phyloP scores from a whole-genome alignment of 768 basidiomycete species.

The Mycena haematopus region DNA sequence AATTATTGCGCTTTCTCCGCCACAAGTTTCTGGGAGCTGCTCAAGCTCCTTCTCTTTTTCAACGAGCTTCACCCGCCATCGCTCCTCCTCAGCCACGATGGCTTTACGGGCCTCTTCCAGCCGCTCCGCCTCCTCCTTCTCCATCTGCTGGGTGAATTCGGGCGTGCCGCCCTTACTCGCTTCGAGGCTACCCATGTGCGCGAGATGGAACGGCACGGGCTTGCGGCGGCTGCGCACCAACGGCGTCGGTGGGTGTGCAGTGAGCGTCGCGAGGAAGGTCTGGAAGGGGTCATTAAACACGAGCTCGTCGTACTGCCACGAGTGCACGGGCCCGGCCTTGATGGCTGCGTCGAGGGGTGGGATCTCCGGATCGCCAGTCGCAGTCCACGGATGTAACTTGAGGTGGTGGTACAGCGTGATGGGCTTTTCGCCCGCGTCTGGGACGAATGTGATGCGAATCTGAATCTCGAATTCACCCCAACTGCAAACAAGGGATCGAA shows the following conservation, averaged over 20 bases:
- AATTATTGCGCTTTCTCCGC: constrained; percentile 27
- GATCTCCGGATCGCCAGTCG: constrained; percentile 66
- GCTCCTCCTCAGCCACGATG: constrained; percentile 78
- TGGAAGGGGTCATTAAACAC: constrained; percentile 95
- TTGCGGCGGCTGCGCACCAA: constrained; percentile 68
- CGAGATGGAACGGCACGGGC: constrained; percentile 75
- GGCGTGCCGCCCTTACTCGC: constrained; percentile 73
- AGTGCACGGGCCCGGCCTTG: constrained; percentile 82
- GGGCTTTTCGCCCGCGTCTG: constrained; percentile 91
- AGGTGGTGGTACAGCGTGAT: constrained; percentile 90
- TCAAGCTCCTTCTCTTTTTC: constrained; percentile 87
- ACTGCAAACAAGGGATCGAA: constrained; percentile 43
- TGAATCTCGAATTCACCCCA: constrained; percentile 99
- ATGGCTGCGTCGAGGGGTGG: constrained; percentile 71
- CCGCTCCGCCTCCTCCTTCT: constrained; percentile 82
- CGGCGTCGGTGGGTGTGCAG: constrained; percentile 82
- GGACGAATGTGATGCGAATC: constrained; percentile 88
- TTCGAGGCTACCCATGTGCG: constrained; percentile 68
- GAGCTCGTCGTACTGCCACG: constrained; percentile 99
- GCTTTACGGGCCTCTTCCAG: constrained; percentile 78
- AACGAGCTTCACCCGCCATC: constrained; percentile 67
- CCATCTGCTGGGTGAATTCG: constrained; percentile 87
- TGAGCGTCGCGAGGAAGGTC: constrained; percentile 82
- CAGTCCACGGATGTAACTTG: constrained; percentile 91
- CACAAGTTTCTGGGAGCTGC: constrained; percentile 66